Base-by-base conservation (phyloP, 176 grass and related monocot species). In the Carex kokanica region DNA sequence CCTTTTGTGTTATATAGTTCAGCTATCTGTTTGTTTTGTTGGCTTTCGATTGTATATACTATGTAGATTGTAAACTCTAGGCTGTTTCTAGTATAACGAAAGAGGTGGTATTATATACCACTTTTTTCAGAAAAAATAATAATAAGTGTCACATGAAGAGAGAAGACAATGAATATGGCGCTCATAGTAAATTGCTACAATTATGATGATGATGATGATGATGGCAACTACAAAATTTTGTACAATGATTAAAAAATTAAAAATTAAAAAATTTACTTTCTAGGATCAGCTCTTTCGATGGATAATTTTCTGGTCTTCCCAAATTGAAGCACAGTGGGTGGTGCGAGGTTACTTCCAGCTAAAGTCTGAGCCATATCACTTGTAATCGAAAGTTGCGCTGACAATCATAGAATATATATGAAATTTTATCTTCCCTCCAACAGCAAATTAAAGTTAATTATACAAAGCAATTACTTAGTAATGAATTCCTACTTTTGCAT, bases 241-340 rank as follows among this genome's bases (percentile, higher is more conserved):
- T 61, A 73, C 41, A 8, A 64, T 55, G 29, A 81, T 81, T 38
- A 6, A 38, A 80, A 59, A 69, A 38, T 34, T n/a, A n/a, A n/a
- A n/a, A n/a, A n/a, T n/a, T 77, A 47, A 47, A 80, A 63, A 54
- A 78, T 40, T 61, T 78, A 94, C 91, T 94, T 90, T 87, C 89
- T 92, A 14, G 92, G 88, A 83, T 93, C 82, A 85, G 80, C 74
- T 79, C 83, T 88, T 77, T 97, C 87, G 61, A 85, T 68, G 53
- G 87, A 90, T 81, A 91, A 61, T 78, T 84, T 98, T 84, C 92
- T 88, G 45, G 87, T 87, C 85, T 86, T 98, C 41, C 88, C 88
- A 88, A 94, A 98, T 77, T 94, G 85, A 60, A 94, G 87, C 77
- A 91, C 79, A 56, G 74, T 85, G 78, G 87, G 90, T 78, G 85